Evolutionary conservation across 805 yeast genomes (phyloP).

Genomic region (Alloascoidea africana): DNA sequence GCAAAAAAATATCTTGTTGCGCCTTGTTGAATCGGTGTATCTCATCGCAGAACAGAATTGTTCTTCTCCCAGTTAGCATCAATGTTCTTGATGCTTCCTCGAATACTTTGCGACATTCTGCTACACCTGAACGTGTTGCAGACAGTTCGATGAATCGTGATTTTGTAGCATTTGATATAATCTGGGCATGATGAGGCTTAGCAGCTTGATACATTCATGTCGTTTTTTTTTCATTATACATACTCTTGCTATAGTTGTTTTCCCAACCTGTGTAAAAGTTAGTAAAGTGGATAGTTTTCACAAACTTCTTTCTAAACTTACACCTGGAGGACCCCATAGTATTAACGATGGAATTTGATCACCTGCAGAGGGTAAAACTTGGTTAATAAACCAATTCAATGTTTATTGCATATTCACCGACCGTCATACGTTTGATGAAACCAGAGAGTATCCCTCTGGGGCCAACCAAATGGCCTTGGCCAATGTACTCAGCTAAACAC

Average conservation of each 20-base stretch:
- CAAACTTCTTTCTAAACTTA: constrained; percentile 29
- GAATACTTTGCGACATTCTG: constrained; percentile 51
- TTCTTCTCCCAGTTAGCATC: constrained; percentile 31
- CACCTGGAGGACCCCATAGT: constrained; percentile 94
- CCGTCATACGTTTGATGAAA: constrained; percentile 30
- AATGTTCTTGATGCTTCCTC: constrained; percentile 30
- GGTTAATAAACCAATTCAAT: constrained; percentile 8
- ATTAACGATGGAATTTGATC: constrained; percentile 75
- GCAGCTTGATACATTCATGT: not conserved
- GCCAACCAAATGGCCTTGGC: constrained; percentile 71
- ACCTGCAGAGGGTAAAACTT: too few relatives aligned
- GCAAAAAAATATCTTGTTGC: constrained; percentile 81
- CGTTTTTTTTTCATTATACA: constrained; percentile 1
- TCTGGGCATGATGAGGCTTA: constrained; percentile 15
- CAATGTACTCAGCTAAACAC: constrained; percentile 54
- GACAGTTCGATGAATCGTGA: constrained; percentile 64
- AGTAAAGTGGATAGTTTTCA: too few relatives aligned
- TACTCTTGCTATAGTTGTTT: constrained; percentile 71
- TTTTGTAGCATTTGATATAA: constrained; percentile 38
- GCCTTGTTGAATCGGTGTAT: constrained; percentile 75
- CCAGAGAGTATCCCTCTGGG: constrained; percentile 46
- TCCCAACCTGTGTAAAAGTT: too few relatives aligned
- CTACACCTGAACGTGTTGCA: constrained; percentile 61
- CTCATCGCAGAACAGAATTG: constrained; percentile 82
- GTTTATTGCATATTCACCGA: constrained; percentile 5